Conservation (phyloP, 345 rosid genomes). For the Streptanthus diversifolius region DNA sequence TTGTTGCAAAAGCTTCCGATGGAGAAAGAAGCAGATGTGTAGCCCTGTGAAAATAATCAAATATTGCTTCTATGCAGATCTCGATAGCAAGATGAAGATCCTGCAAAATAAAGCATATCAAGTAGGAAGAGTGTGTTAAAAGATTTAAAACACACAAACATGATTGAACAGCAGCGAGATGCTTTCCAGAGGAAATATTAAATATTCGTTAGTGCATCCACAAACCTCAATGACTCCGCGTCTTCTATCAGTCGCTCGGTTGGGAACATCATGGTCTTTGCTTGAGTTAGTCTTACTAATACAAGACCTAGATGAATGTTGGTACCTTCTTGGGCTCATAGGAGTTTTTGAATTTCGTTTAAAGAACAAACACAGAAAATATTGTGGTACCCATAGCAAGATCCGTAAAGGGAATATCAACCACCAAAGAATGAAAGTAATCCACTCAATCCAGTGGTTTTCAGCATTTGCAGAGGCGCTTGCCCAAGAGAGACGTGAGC, state of each 20-base stretch:
- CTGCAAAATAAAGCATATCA: conserved; percentile 38
- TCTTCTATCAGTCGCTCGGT: conserved; percentile 76
- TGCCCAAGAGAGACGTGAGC: conserved; percentile 63
- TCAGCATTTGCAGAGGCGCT: conserved; percentile 41
- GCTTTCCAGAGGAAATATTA: not conserved
- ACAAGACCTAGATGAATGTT: conserved; percentile 35
- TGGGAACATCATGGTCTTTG: conserved; percentile 68
- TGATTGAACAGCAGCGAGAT: not conserved
- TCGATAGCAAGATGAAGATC: conserved; percentile 95
- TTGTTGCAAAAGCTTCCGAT: conserved; percentile 42
- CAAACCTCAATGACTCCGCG: conserved; percentile 96
- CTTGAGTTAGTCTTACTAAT: conserved; percentile 41
- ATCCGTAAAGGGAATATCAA: conserved; percentile 56
- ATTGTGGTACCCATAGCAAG: conserved; percentile 50
- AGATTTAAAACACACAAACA: not conserved
- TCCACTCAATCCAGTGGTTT: conserved; percentile 50
- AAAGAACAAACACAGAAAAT: conserved; percentile 40
- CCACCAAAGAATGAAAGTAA: conserved; percentile 52
- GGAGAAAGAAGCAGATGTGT: conserved; percentile 76
- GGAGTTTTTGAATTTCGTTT: conserved; percentile 36
- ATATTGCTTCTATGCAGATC: conserved; percentile 73
- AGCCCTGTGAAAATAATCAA: conserved; percentile 74
- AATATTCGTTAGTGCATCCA: conserved; percentile 3
- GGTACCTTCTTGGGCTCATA: conserved; percentile 39
- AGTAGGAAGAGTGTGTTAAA: not conserved